phyloP scores from a whole-genome alignment of 2,329 filamentous ascomycete genomes.

The Fusarium zealandicum region DNA sequence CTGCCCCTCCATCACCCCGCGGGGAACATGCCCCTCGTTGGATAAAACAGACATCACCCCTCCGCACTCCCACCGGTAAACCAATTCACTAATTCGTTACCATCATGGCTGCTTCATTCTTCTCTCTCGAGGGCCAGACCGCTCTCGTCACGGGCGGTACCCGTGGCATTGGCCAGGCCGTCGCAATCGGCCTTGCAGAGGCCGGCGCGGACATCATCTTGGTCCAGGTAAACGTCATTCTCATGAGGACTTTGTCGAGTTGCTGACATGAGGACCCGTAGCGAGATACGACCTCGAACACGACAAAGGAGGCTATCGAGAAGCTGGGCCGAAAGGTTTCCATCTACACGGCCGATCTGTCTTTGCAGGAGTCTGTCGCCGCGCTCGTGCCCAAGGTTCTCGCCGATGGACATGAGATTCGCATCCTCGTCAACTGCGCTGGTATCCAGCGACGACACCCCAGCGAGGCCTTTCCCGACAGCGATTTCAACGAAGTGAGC shows the following conservation, averaged over 20 bases:
- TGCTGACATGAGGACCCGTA: conserved; percentile 32
- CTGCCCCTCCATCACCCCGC: conserved; percentile 19
- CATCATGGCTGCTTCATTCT: conserved; percentile 51
- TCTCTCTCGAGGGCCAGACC: conserved; percentile 64
- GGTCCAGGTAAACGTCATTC: conserved; percentile 54
- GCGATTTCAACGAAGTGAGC: conserved; percentile 74
- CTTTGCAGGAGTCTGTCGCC: conserved; percentile 65
- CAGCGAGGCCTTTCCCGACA: conserved; percentile 75
- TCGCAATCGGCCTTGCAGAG: conserved; percentile 65
- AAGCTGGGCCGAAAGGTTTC: conserved; percentile 69
- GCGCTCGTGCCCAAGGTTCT: conserved; percentile 67
- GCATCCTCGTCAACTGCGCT: conserved; percentile 85
- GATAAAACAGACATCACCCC: conserved; percentile 7
- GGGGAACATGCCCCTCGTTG: conserved; percentile 15
- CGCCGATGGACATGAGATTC: conserved; percentile 68
- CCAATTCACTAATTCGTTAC: not conserved
- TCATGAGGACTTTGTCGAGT: conserved; percentile 1
- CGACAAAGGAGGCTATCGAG: conserved; percentile 68
- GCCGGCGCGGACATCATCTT: conserved; percentile 65
- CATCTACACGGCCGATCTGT: conserved; percentile 76
- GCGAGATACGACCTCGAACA: conserved; percentile 52
- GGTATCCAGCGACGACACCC: conserved; percentile 85
- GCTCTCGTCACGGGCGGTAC: conserved; percentile 65
- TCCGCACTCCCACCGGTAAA: not conserved
- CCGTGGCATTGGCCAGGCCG: conserved; percentile 64